Evolutionary conservation across 164 flowering plant species (phyloP), one percentile per base, ranked within the genome.

Genomic region (Nymphaea colorata): DNA sequence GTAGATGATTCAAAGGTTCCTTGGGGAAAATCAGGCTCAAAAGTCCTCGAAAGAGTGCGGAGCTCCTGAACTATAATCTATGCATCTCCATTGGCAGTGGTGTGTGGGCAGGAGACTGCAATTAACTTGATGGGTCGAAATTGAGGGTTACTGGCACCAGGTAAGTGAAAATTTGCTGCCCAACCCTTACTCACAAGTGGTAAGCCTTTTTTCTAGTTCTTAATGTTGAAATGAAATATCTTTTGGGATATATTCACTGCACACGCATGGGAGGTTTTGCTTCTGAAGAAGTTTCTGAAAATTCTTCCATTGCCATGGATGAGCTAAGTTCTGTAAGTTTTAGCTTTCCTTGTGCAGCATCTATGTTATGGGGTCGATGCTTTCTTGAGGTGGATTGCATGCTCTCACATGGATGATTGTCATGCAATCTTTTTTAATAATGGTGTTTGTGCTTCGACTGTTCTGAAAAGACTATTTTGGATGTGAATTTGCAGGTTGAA

Each of bases 71-170:
- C 68, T 92, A 25, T 25, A 70, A 68, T 85, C 57, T 83, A 78
- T 2, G 90, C 88, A 15, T 85, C 93, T n/a, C 98, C 98, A 59
- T 74, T 92, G 76, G 98, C 98, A 8, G 79, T 92, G 79, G 93
- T 86, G 14, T 76, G 78, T 74, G 98, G 96, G 63, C 75, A 81
- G 72, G 83, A 83, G 73, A 83, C 90, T 7, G 78, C 89, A 18
- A 76, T 90, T 62, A n/a, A 73, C 41, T 71, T 92, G 65, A 84
- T 78, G 79, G 97, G 97, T 64, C 82, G 87, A 73, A 87, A 84
- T 72, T 91, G 71, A 72, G 72, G 65, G 62, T 69, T 72, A 80
- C 84, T 45, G 90, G 89, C 43, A 89, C 93, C 76, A 92, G 78
- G 98, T 88, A 79, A 77, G 88, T 66, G 17, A 3, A 51, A 10